Conservation (phyloP, 345 rosid genomes). For the Linum trigynum region DNA sequence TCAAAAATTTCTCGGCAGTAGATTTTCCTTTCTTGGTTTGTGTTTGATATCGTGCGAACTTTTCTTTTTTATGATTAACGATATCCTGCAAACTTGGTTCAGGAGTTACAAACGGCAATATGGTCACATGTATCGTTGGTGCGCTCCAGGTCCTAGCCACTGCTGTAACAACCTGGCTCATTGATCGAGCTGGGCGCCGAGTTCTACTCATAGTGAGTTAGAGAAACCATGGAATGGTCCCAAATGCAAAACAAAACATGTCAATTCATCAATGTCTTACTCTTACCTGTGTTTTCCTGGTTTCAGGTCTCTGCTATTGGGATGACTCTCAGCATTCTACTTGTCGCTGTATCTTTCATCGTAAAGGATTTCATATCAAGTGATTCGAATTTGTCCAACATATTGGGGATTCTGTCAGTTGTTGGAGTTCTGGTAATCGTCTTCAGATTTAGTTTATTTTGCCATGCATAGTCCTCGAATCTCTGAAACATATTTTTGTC, state of each 20-base stretch:
- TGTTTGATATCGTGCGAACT: background rate
- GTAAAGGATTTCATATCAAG: constrained; percentile 42
- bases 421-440: constrained; percentile 75
- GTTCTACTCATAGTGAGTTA: constrained; percentile 74
- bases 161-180: constrained; percentile 75
- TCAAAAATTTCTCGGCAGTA: background rate
- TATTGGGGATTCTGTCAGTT: constrained; percentile 58
- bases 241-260: background rate
- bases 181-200: constrained; percentile 81
- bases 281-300: constrained; percentile 7
- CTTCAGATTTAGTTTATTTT: constrained; percentile 13
- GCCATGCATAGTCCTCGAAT: constrained; percentile 2
- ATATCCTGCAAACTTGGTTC: constrained; percentile 12
- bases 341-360: constrained; percentile 70
- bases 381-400: constrained; percentile 44
- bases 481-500: constrained; percentile 10
- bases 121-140: constrained; percentile 78
- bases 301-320: constrained; percentile 64
- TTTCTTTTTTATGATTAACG: background rate
- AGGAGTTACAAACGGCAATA: constrained; percentile 78
- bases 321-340: constrained; percentile 71
- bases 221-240: background rate
- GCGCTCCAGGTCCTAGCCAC: constrained; percentile 91
- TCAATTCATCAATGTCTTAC: background rate
- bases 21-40: background rate